phyloP scores from a whole-genome alignment of 352 stramenopile genomes.

The Pythium dissotocum region DNA sequence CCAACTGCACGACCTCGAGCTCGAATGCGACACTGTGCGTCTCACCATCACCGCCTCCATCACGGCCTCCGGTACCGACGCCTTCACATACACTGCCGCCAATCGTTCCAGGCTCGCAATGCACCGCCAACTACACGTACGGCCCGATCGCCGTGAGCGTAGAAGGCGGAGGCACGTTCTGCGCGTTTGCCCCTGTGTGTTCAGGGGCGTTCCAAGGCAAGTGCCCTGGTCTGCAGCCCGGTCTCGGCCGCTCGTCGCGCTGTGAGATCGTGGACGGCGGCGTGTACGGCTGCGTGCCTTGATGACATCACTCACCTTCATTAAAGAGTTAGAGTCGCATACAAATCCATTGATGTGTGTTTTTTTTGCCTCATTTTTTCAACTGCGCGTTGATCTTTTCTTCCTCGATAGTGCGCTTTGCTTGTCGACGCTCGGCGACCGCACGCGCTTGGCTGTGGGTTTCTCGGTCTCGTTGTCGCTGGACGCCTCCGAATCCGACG shows the following conservation, averaged over 20 bases:
- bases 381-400: neutral
- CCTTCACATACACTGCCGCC: neutral
- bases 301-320: neutral
- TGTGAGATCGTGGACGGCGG: slow-evolving; percentile 11
- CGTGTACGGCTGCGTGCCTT: slow-evolving; percentile 19
- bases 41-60: neutral
- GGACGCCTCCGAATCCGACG: neutral
- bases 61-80: neutral
- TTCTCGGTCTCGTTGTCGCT: neutral
- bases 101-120: slow-evolving; percentile 4
- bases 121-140: slow-evolving; percentile 1
- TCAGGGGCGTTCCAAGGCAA: slow-evolving; percentile 6
- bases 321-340: neutral
- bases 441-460: too few species aligned
- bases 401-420: neutral
- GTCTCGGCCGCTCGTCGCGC: neutral
- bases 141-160: slow-evolving; percentile 22
- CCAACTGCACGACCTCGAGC: neutral
- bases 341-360: neutral
- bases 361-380: neutral
- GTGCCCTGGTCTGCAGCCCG: slow-evolving; percentile 22
- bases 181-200: slow-evolving; percentile 18
- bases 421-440: too few species aligned
- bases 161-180: slow-evolving; percentile 24
- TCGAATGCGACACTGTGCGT: neutral